Conservation (phyloP, 331 rosid genomes). For the Prunus yedoensis region DNA sequence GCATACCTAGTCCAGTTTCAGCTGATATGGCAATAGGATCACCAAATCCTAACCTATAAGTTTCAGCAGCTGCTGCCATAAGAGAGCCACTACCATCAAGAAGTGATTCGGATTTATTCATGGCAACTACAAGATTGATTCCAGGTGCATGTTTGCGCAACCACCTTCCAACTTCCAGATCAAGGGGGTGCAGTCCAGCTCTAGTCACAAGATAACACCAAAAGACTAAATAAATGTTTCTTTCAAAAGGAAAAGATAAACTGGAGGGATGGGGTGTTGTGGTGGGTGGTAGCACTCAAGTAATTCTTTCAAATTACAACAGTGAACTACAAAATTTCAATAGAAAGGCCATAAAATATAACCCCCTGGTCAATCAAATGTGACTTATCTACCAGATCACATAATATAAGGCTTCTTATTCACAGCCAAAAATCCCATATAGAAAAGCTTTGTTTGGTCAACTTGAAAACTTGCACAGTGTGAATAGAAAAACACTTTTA, state of each 20-base stretch:
- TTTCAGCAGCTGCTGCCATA: constrained; percentile 55
- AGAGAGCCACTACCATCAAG: constrained; percentile 59
- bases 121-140: constrained; percentile 43
- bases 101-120: constrained; percentile 74
- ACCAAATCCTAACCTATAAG: constrained; percentile 81
- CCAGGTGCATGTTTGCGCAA: constrained; percentile 46
- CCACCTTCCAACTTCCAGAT: constrained; percentile 73
- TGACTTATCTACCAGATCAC: neutral
- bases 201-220: constrained; percentile 29
- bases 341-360: neutral
- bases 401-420: neutral
- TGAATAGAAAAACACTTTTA: too few species aligned
- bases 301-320: neutral
- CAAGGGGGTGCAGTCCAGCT: constrained; percentile 55
- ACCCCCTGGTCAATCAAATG: neutral
- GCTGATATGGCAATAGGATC: constrained; percentile 95
- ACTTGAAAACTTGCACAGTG: too few species aligned
- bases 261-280: neutral
- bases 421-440: neutral
- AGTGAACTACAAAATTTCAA: neutral
- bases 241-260: neutral
- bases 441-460: too few species aligned
- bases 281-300: neutral
- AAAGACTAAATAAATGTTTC: neutral
- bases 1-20: constrained; percentile 96